These are phyloP conservation scores for Cutaneotrichosporon spelunceum DNA, from an alignment of 1,284 basidiomycete species.

Conservation along the genomic window DNA sequence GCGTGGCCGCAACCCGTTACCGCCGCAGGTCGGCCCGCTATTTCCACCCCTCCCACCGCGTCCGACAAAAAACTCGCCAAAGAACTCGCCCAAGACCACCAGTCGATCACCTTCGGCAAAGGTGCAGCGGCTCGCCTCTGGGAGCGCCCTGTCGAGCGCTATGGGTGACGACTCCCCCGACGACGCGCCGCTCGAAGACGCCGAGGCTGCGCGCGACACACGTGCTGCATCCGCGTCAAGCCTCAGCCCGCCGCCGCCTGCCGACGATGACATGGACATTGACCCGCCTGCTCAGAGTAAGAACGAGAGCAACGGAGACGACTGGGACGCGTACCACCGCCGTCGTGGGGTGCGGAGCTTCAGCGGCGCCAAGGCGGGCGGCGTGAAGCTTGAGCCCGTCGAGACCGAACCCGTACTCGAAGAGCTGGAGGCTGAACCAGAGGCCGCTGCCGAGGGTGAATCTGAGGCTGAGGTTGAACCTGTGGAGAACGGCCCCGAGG, in stretches of 20 bases:
- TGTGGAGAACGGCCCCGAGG: background rate
- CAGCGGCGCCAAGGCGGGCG: slow-evolving; percentile 20
- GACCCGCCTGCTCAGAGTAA: slow-evolving; percentile 1
- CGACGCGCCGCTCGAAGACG: slow-evolving; percentile 15
- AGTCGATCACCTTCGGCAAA: slow-evolving; percentile 22
- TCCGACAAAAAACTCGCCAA: slow-evolving; percentile 39
- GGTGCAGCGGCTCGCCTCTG: slow-evolving; percentile 15
- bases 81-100: slow-evolving; percentile 32
- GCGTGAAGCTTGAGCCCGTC: slow-evolving; percentile 37
- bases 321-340: slow-evolving; percentile 38
- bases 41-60: slow-evolving; percentile 50
- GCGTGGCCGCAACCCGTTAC: slow-evolving; percentile 43
- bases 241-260: slow-evolving; percentile 41
- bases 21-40: slow-evolving; percentile 45
- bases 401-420: slow-evolving; percentile 32
- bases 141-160: slow-evolving; percentile 26
- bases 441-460: slow-evolving; percentile 19
- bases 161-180: slow-evolving; percentile 20
- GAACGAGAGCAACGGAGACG: slow-evolving; percentile 15
- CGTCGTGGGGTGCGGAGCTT: slow-evolving; percentile 32
- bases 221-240: slow-evolving; percentile 22
- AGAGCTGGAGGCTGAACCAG: slow-evolving; percentile 21
- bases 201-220: slow-evolving; percentile 18
- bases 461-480: background rate
- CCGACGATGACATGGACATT: slow-evolving; percentile 28